Percentiles rank a stretch among this genome's conserved stretches.
Conservation (phyloP, 306 rosid genomes). For the Dalbergia oliveri region DNA sequence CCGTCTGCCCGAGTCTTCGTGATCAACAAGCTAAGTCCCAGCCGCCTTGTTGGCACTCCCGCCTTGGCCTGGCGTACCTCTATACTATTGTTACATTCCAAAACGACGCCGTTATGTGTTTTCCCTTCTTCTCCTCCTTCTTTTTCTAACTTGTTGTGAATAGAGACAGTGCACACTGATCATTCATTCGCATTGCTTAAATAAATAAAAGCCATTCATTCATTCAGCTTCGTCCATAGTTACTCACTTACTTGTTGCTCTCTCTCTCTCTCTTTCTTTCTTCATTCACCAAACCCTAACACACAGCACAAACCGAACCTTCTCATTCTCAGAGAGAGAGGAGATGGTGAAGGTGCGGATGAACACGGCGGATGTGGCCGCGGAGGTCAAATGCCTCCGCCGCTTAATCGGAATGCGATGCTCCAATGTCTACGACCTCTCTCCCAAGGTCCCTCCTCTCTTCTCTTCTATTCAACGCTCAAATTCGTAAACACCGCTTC, state of each 20-base stretch:
- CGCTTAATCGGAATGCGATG: constrained; percentile 96
- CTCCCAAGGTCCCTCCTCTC: constrained; percentile 71
- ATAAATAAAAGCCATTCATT: too few species aligned
- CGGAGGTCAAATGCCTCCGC: constrained; percentile 91
- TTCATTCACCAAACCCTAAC: constrained; percentile 43
- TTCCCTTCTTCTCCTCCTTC: too few species aligned
- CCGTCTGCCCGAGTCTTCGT: too few species aligned
- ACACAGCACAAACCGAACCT: background rate
- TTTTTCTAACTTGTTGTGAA: too few species aligned
- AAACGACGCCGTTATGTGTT: too few species aligned
- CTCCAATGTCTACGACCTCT: constrained; percentile 92
- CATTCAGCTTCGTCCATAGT: background rate
- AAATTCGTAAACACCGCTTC: too few species aligned
- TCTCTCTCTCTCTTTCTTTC: background rate
- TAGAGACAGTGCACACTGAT: background rate
- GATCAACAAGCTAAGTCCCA: too few species aligned
- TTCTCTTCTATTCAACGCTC: background rate
- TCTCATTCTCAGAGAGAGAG: background rate
- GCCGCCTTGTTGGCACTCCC: too few species aligned
- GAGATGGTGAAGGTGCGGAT: constrained; percentile 97
- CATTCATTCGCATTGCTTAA: background rate
- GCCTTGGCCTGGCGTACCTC: too few species aligned
- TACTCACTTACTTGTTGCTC: background rate
- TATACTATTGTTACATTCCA: too few species aligned
- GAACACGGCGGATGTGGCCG: constrained; percentile 99